phyloP scores from a whole-genome alignment of 2,329 filamentous ascomycete genomes.

The Pseudocercospora cruenta region DNA sequence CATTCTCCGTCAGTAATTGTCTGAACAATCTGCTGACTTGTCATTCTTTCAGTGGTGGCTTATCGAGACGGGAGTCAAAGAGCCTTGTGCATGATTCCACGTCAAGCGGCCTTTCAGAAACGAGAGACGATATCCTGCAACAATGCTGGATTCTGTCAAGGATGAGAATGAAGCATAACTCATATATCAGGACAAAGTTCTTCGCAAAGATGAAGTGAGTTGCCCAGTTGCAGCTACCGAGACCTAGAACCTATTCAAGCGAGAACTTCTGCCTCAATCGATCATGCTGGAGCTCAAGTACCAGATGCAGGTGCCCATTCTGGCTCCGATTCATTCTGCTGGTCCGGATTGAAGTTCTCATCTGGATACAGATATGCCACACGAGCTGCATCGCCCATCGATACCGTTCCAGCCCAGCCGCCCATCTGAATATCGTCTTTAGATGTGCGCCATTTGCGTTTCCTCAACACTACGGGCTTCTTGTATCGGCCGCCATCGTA shows the following conservation, averaged over 20 bases:
- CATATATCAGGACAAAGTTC: neutral
- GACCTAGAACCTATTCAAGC: too few relatives aligned
- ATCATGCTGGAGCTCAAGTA: too few relatives aligned
- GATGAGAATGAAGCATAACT: neutral
- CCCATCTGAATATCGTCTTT: neutral
- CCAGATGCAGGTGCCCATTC: too few relatives aligned
- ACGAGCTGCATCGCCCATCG: neutral
- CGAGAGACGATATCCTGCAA: too few relatives aligned
- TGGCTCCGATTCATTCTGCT: neutral
- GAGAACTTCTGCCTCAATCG: too few relatives aligned
- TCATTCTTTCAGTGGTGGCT: slow-evolving; percentile 28
- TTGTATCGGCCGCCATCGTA: neutral
- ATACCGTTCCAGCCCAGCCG: neutral
- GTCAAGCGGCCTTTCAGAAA: too few relatives aligned
- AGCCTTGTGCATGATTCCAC: slow-evolving; percentile 18
- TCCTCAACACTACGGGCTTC: neutral
- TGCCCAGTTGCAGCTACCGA: too few relatives aligned
- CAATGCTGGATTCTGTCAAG: too few relatives aligned
- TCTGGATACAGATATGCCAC: neutral
- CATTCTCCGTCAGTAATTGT: neutral
- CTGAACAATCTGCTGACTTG: neutral
- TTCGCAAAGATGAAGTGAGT: too few relatives aligned
- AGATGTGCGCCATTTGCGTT: neutral
- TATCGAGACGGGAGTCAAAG: slow-evolving; percentile 16
- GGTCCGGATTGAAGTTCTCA: neutral